Base-by-base conservation (phyloP, 768 basidiomycete genomes). In the Podaxis mareebaensis region DNA sequence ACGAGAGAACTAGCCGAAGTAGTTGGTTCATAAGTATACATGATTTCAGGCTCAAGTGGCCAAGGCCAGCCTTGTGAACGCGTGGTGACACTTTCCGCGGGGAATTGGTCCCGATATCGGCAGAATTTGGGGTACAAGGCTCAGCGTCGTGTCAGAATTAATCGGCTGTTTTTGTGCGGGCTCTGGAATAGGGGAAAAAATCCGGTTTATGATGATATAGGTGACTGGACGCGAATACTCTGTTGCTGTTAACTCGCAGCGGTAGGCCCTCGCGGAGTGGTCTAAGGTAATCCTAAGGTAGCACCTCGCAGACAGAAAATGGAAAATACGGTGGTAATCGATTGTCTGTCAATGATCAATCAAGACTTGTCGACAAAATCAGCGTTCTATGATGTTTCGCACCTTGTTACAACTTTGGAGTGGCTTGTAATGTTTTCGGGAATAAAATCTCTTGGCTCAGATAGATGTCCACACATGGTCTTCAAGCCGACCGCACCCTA, bases 71-170 rank as follows among this genome's bases (percentile, higher is more conserved):
- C 40, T 40, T n/a, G 12, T 42, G 40, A n/a, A 42, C 44, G 20
- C n/a, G 7, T 20, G 24, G 1, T 7, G 24, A 7, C n/a, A 24
- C 12, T 49, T 38, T 2, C 49, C 36, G 40, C 53, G 40, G 53
- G 22, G 52, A 46, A 24, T 38, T 22, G 20, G 22, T 51, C 26
- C 58, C 58, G 38, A 53, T 51, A 60, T 51, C 58, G 49, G 58
- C 30, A 28, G 49, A 42, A 44, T 28, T 5, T 44, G 17, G 56
- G 44, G 40, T 33, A 24, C 54, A 58, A 58, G n/a, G 26, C 39
- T n/a, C 39, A 58, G 24, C 4, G 20, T 26, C 22, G 26, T 24
- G 22, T 20, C n/a, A 46, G 4, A 4, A 10, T 17, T 7, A 46
- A n/a, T 20, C 1, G 33, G 20, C 20, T 46, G 1, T 46, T 22